Percentiles rank a stretch among this genome's conserved stretches.
These are phyloP conservation scores for Leucocoprinus sp. DNA, from an alignment of 768 basidiomycete species.

Conservation along the genomic window DNA sequence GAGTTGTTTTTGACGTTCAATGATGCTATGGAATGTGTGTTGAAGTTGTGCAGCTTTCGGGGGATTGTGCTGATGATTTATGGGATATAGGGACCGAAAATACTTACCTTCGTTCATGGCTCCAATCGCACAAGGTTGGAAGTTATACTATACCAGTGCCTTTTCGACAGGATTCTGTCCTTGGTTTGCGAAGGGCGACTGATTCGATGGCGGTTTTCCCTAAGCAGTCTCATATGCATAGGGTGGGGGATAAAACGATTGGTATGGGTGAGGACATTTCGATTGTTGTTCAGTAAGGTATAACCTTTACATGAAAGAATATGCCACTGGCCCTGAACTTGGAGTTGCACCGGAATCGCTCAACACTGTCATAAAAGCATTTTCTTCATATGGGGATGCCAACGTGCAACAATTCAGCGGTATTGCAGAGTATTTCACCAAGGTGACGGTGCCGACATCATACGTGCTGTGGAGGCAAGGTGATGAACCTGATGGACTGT, in stretches of 20 bases:
- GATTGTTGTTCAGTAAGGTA: not conserved
- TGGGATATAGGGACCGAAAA: slow-evolving; percentile 79
- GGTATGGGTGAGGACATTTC: slow-evolving; percentile 36
- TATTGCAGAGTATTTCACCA: slow-evolving; percentile 66
- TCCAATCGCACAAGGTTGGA: slow-evolving; percentile 56
- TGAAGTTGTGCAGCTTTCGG: not conserved
- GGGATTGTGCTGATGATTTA: not conserved
- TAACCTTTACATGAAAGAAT: slow-evolving; percentile 13
- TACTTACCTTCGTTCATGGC: slow-evolving; percentile 79
- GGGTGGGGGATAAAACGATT: slow-evolving; percentile 66
- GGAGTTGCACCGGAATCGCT: slow-evolving; percentile 50
- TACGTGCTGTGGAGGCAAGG: slow-evolving; percentile 67
- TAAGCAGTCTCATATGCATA: slow-evolving; percentile 54
- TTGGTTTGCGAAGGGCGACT: slow-evolving; percentile 33
- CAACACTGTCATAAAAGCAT: slow-evolving; percentile 69
- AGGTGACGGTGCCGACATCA: slow-evolving; percentile 46
- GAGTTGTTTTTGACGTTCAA: slow-evolving; percentile 78
- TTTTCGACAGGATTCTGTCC: slow-evolving; percentile 45
- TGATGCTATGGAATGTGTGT: slow-evolving; percentile 88
- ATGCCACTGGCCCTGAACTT: slow-evolving; percentile 20
- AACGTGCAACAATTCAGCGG: slow-evolving; percentile 51
- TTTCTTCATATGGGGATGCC: slow-evolving; percentile 62
- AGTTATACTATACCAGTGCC: slow-evolving; percentile 37
- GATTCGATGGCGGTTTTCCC: slow-evolving; percentile 56
- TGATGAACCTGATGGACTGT: slow-evolving; percentile 76